A percentile compares a stretch with the other conserved stretches of the same genome.
phyloP scores from a whole-genome alignment of 306 rosid genomes.

The Medicago ruthenica region DNA sequence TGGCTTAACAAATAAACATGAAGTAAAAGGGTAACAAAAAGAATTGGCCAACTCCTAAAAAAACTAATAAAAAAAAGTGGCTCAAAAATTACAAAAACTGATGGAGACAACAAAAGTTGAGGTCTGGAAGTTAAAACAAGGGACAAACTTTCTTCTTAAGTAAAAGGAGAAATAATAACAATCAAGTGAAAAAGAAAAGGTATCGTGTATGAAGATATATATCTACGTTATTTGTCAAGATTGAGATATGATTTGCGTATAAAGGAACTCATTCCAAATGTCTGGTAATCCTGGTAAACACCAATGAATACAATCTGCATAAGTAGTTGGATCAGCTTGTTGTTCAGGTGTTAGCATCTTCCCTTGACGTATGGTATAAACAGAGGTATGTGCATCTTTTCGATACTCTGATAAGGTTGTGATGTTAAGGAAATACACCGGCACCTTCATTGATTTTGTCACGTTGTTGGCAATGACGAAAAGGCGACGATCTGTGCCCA shows the following conservation, averaged over 20 bases:
- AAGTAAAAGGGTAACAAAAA: constrained; percentile 2
- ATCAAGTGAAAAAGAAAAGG: constrained; percentile 23
- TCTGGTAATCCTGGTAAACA: constrained; percentile 96
- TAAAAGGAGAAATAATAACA: constrained; percentile 43
- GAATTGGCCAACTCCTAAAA: constrained; percentile 44
- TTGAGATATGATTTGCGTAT: constrained; percentile 71
- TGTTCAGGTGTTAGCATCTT: constrained; percentile 86
- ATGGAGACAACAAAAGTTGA: constrained; percentile 41
- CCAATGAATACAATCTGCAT: constrained; percentile 98
- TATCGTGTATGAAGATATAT: constrained; percentile 17
- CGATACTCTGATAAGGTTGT: constrained; percentile 79
- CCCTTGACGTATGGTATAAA: constrained; percentile 90
- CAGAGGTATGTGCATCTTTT: constrained; percentile 96
- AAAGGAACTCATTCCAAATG: constrained; percentile 94
- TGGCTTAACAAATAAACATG: constrained; percentile 40
- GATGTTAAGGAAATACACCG: constrained; percentile 79
- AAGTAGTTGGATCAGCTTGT: constrained; percentile 85
- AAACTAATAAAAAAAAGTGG: constrained; percentile 35
- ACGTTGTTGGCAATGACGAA: constrained; percentile 62
- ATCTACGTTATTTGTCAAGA: constrained; percentile 63
- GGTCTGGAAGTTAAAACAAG: constrained; percentile 27
- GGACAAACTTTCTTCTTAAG: constrained; percentile 17
- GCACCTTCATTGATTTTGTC: constrained; percentile 67
- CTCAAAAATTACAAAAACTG: constrained; percentile 46
- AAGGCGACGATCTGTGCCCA: constrained; percentile 89